Evolutionary conservation across 2,329 filamentous ascomycete genomes (phyloP).

Genomic region (Meredithiella fracta): DNA sequence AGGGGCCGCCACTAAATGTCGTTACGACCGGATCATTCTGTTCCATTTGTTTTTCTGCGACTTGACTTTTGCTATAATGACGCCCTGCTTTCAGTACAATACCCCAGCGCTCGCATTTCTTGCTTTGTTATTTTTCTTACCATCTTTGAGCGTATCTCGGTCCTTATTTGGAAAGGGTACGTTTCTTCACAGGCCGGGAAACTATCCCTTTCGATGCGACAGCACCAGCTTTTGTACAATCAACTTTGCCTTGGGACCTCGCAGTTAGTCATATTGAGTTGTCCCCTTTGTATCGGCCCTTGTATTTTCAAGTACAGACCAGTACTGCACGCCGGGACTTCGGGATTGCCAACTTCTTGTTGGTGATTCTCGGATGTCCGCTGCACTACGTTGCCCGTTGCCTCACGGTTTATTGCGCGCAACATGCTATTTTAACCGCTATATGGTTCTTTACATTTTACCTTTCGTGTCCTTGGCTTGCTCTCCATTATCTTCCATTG

Average conservation of each 20-base stretch:
- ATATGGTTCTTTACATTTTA: not conserved
- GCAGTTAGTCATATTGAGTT: not conserved
- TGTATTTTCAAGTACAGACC: not conserved
- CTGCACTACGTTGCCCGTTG: conserved; percentile 6
- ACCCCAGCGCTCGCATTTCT: not conserved
- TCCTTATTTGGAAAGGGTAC: not conserved
- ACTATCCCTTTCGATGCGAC: not conserved
- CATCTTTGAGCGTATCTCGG: not conserved
- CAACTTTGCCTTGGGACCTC: not conserved
- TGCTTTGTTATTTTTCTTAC: not conserved
- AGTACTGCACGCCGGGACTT: not conserved
- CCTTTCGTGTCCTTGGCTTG: not conserved
- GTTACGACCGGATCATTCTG: not conserved
- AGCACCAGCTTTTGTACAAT: not conserved
- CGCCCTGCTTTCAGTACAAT: not conserved
- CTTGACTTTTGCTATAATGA: conserved; percentile 1
- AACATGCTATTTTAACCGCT: not conserved
- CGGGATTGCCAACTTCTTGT: not conserved
- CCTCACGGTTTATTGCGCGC: conserved; percentile 3
- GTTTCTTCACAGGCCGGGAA: not conserved
- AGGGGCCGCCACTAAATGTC: conserved; percentile 25
- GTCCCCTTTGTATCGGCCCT: not conserved
- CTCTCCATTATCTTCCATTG: not conserved
- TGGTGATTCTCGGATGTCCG: not conserved
- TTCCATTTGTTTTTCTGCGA: conserved; percentile 4